Evolutionary conservation across 2,329 filamentous ascomycete species (phyloP), one percentile per base, ranked within the genome.

Genomic region (Sporothrix variecibatus): DNA sequence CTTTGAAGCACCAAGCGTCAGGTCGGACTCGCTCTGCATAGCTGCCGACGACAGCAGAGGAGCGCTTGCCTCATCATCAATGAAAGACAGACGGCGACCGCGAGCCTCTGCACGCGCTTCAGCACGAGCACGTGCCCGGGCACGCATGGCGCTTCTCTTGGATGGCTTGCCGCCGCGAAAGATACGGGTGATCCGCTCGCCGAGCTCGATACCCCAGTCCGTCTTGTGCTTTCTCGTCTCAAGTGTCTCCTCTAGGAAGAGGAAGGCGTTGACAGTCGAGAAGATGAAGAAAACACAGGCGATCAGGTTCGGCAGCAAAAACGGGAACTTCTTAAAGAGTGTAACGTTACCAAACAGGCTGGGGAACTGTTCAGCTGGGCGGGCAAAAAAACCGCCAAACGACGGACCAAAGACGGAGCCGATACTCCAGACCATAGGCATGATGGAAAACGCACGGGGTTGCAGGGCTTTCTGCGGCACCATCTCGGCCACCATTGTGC

Each of bases 401-500:
- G 90, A 91, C 0, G 95, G 95, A 0, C 95, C 95, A 77, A 97
- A 93, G 51, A 97, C 94, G 49, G 91, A 93, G 0, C 95, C 95
- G 71, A 98, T 85, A 12, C 91, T 94, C 92, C 94, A 98, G 43
- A 89, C 93, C 20, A 98, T 84, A 3, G 95, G 95, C 95, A 98
- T 98, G 64, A 98, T 86, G 76, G 92, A 94, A 82, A 98, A 98
- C 0, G 96, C 96, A 71, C 90, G 87, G 0, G 95, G 95, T 80
- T 98, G 95, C 7, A 97, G 86, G 79, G 94, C 92, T 81, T 89
- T 94, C 81, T 96, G 91, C 0, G 94, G 93, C 1, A 97, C 94
- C 87, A 98, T 91, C 82, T 98, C 95, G 0, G 95, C 95, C 1
- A 98, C 94, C 84, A 96, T 94, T 20, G 94, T 97, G 77, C 95